These are phyloP conservation scores for Ceriops decandra DNA, from an alignment of 345 rosid genomes.

Conservation along the genomic window DNA sequence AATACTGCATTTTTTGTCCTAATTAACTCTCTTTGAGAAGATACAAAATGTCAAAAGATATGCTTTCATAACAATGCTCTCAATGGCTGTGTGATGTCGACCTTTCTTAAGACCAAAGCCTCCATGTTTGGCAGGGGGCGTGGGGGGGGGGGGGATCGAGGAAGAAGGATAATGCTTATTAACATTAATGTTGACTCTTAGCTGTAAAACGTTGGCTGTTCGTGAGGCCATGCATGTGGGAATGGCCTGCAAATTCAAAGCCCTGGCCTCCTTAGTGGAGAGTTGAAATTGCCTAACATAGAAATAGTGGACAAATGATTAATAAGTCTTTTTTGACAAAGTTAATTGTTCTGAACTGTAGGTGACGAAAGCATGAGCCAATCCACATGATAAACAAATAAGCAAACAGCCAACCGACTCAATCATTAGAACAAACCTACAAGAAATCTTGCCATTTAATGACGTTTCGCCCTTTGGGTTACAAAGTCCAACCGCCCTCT, in stretches of 20 bases:
- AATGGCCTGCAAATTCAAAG: conserved; percentile 9
- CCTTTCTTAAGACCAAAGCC: background rate
- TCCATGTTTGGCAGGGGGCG: conserved; percentile 3
- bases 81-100: background rate
- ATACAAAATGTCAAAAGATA: too few species aligned
- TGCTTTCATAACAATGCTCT: too few species aligned
- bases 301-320: conserved; percentile 5
- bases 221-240: background rate
- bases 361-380: background rate
- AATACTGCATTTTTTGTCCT: too few species aligned
- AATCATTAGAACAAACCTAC: too few species aligned
- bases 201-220: background rate
- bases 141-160: too few species aligned
- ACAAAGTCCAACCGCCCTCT: conserved; percentile 2
- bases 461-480: background rate
- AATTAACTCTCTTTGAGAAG: too few species aligned
- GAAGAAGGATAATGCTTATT: background rate
- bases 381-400: background rate
- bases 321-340: background rate
- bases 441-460: too few species aligned
- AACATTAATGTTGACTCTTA: background rate
- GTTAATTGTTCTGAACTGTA: background rate
- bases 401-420: too few species aligned
- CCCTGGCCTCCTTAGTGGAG: background rate
- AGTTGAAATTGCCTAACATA: background rate